Evolutionary conservation across 495 filamentous ascomycete genomes (phyloP).

Genomic region (Parmelia sp.): DNA sequence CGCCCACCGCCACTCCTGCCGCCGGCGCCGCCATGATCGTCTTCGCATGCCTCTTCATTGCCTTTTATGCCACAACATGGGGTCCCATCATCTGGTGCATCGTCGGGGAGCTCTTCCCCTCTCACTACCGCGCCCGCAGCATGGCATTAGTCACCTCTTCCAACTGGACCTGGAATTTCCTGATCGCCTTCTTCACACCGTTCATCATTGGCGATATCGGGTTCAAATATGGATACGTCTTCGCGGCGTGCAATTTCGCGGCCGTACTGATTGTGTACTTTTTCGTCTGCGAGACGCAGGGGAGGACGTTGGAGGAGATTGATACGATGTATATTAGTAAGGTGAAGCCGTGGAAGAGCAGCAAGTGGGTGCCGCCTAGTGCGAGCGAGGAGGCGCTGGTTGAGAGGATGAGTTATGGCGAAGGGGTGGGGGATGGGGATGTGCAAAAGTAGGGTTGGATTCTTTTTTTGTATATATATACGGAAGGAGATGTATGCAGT

Average conservation of each 20-base stretch:
- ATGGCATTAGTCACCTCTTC: constrained; percentile 72
- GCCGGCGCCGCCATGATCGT: constrained; percentile 70
- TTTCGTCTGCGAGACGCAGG: constrained; percentile 68
- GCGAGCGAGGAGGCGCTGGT: constrained; percentile 10
- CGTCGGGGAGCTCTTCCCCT: constrained; percentile 75
- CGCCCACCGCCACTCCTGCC: constrained; percentile 46
- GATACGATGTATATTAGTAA: constrained; percentile 78
- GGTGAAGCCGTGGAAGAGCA: constrained; percentile 61
- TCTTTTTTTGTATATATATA: background rate
- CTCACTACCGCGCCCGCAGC: constrained; percentile 64
- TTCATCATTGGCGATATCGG: constrained; percentile 63
- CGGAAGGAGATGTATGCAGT: too few relatives aligned
- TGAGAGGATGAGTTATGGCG: constrained; percentile 1
- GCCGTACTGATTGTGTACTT: constrained; percentile 66
- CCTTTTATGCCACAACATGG: constrained; percentile 61
- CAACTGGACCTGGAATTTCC: constrained; percentile 90
- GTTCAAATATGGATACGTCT: constrained; percentile 74
- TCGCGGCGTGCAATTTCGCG: constrained; percentile 61
- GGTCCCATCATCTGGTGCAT: constrained; percentile 76
- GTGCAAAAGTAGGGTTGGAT: background rate
- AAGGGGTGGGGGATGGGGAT: background rate
- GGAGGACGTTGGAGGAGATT: constrained; percentile 67
- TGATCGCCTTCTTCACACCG: constrained; percentile 79
- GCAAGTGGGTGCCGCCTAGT: constrained; percentile 51
- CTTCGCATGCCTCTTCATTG: constrained; percentile 66